A percentile compares a stretch with the other conserved stretches of the same genome.
Conservation (phyloP, 352 stramenopile species). For the Globisporangium ultimum region DNA sequence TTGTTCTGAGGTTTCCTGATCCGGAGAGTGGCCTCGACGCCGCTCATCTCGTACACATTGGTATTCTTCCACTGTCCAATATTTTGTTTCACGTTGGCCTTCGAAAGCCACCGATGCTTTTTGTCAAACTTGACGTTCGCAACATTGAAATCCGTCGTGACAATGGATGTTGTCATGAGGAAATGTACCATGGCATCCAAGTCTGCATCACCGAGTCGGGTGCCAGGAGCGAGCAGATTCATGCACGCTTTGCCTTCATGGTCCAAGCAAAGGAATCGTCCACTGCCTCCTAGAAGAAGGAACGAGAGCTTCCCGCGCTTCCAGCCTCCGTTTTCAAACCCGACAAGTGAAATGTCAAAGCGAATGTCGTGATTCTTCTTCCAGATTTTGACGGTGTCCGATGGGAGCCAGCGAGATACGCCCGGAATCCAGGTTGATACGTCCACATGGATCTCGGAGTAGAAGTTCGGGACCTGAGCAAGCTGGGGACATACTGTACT, state of each 20-base stretch:
- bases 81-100: slow-evolving; percentile 29
- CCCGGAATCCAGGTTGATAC: slow-evolving; percentile 71
- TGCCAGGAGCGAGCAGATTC: slow-evolving; percentile 32
- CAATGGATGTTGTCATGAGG: slow-evolving; percentile 52
- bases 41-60: slow-evolving; percentile 46
- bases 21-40: slow-evolving; percentile 34
- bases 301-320: slow-evolving; percentile 65
- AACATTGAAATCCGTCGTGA: slow-evolving; percentile 47
- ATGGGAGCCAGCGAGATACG: slow-evolving; percentile 63
- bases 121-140: slow-evolving; percentile 35
- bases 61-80: slow-evolving; percentile 54
- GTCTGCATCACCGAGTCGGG: slow-evolving; percentile 28
- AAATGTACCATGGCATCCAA: slow-evolving; percentile 60
- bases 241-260: slow-evolving; percentile 43
- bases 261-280: slow-evolving; percentile 53
- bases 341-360: slow-evolving; percentile 64
- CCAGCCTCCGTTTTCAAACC: slow-evolving; percentile 62
- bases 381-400: slow-evolving; percentile 75
- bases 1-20: slow-evolving; percentile 50
- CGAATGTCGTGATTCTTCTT: slow-evolving; percentile 57
- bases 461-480: slow-evolving; percentile 51
- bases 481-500: slow-evolving; percentile 38
- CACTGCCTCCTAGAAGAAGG: slow-evolving; percentile 37
- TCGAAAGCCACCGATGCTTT: slow-evolving; percentile 51
- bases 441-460: slow-evolving; percentile 62